A percentile compares a stretch with the other conserved stretches of the same genome.
phyloP scores from a whole-genome alignment of 768 basidiomycete genomes.

The Myochromella boudieri region DNA sequence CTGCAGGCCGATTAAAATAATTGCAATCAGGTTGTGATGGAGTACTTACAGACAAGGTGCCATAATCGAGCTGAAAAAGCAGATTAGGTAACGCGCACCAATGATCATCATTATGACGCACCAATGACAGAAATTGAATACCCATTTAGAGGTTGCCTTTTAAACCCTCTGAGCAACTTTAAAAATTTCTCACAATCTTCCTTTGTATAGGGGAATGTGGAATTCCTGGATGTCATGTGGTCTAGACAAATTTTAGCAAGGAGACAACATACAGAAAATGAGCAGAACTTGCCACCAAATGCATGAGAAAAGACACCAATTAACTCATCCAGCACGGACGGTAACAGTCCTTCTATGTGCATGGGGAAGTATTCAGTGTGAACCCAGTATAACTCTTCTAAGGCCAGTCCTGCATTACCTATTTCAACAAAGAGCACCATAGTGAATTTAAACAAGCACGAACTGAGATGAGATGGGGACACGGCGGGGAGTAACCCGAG shows the following conservation, averaged over 20 bases:
- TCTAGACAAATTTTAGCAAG: slow-evolving; percentile 34
- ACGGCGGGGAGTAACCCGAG: slow-evolving; percentile 44
- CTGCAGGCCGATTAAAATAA: slow-evolving; percentile 35
- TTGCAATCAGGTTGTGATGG: too few relatives aligned
- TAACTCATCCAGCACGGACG: slow-evolving; percentile 43
- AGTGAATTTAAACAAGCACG: slow-evolving; percentile 21
- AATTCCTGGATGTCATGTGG: slow-evolving; percentile 57
- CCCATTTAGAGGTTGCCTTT: slow-evolving; percentile 41
- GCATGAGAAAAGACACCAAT: slow-evolving; percentile 56
- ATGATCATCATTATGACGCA: slow-evolving; percentile 20
- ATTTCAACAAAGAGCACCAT: too few relatives aligned
- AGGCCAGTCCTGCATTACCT: slow-evolving; percentile 40
- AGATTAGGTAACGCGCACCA: slow-evolving; percentile 5
- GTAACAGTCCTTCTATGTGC: slow-evolving; percentile 41
- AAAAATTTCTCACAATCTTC: slow-evolving; percentile 48
- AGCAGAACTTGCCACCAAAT: slow-evolving; percentile 53
- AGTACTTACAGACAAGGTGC: slow-evolving; percentile 46
- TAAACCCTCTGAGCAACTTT: slow-evolving; percentile 43
- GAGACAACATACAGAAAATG: too few relatives aligned
- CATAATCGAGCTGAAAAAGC: slow-evolving; percentile 44
- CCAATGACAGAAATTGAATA: slow-evolving; percentile 44
- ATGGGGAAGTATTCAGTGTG: slow-evolving; percentile 66
- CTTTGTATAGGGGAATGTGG: slow-evolving; percentile 59
- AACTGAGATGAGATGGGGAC: slow-evolving; percentile 55
- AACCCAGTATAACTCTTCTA: slow-evolving; percentile 58